phyloP scores from a whole-genome alignment of 179 eudicot species.

The Kewa caespitosa region DNA sequence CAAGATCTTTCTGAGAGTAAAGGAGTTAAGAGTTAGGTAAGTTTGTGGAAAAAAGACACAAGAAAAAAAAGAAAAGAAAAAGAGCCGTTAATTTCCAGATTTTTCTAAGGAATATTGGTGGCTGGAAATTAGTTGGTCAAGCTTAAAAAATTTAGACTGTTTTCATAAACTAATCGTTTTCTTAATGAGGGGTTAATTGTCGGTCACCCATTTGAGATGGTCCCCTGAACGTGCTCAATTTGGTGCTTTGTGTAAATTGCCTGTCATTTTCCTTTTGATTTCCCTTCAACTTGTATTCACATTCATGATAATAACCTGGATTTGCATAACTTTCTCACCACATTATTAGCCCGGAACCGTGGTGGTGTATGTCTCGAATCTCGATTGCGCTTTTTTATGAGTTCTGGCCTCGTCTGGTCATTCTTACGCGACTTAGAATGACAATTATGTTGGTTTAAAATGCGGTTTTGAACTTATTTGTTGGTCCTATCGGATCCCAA shows the following conservation, averaged over 20 bases:
- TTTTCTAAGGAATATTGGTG: not conserved
- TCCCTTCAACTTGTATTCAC: not conserved
- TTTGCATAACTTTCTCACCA: too few species aligned
- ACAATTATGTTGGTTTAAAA: too few species aligned
- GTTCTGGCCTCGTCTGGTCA: too few species aligned
- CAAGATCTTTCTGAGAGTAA: slow-evolving; percentile 14
- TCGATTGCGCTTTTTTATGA: too few species aligned
- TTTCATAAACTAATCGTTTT: too few species aligned
- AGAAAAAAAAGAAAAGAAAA: not conserved
- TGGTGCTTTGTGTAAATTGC: not conserved
- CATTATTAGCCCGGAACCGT: too few species aligned
- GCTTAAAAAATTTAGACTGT: not conserved
- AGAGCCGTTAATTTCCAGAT: slow-evolving; percentile 20
- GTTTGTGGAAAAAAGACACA: not conserved
- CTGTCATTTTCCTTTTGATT: not conserved
- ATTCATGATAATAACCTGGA: too few species aligned
- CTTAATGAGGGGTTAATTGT: slow-evolving; percentile 27
- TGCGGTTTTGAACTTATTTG: too few species aligned
- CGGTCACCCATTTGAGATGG: slow-evolving; percentile 21
- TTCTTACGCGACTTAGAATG: too few species aligned
- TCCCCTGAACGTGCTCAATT: slow-evolving; percentile 13
- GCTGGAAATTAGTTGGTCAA: slow-evolving; percentile 6
- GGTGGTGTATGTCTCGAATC: too few species aligned
- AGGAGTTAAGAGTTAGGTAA: slow-evolving; percentile 3
- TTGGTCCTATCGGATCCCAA: too few species aligned